Percentiles rank a stretch among this genome's conserved stretches.
Conservation (phyloP, 306 rosid genomes). For the Cotoneaster glaucophyllus region DNA sequence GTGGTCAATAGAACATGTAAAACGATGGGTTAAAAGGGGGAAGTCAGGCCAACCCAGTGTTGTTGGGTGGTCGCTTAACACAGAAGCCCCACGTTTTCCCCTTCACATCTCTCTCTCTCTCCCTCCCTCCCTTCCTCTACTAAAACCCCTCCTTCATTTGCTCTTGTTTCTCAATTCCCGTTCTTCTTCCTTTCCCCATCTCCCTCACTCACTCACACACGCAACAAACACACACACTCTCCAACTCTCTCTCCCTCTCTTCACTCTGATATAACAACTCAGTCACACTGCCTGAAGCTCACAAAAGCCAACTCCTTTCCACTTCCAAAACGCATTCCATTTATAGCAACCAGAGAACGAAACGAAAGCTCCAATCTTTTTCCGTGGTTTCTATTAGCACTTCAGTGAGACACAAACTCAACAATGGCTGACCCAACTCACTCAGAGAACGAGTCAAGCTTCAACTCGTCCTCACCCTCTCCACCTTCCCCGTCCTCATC, state of each 20-base stretch:
- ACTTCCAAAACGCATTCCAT: not conserved
- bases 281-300: not conserved
- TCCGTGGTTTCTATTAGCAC: too few species aligned
- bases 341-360: not conserved
- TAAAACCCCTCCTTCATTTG: slow-evolving; percentile 19
- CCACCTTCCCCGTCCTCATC: slow-evolving; percentile 23
- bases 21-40: not conserved
- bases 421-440: slow-evolving; percentile 40
- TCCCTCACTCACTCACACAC: not conserved
- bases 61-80: not conserved
- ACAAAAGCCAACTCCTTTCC: not conserved
- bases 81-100: not conserved
- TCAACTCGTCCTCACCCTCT: slow-evolving; percentile 14
- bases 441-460: slow-evolving; percentile 31
- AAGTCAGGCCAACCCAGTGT: not conserved
- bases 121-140: slow-evolving; percentile 2
- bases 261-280: not conserved
- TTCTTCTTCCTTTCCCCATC: not conserved
- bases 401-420: not conserved
- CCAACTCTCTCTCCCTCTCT: not conserved
- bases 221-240: not conserved
- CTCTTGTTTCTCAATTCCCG: not conserved
- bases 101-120: not conserved
- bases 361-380: not conserved
- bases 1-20: not conserved